Conservation (phyloP, 2,329 filamentous ascomycete species). For the Venturia effusa region DNA sequence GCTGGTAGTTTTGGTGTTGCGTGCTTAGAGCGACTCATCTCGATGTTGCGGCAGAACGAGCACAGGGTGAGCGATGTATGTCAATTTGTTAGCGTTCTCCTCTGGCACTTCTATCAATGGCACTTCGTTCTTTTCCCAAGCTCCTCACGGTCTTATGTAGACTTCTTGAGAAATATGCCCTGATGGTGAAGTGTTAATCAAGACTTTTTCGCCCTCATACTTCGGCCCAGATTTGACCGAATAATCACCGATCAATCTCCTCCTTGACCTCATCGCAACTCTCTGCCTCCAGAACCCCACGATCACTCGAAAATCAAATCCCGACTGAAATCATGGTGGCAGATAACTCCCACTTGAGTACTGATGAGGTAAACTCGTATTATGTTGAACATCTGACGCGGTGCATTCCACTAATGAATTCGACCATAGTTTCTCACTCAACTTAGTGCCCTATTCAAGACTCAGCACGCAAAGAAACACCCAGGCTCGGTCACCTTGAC, state of each 20-base stretch:
- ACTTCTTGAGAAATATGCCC: not conserved
- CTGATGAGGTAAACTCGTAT: constrained; percentile 60
- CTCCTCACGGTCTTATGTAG: not conserved
- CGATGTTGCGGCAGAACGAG: not conserved
- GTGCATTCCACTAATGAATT: no score
- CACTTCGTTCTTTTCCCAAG: not conserved
- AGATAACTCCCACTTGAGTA: constrained; percentile 45
- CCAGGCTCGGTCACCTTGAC: constrained; percentile 61
- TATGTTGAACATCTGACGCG: no score
- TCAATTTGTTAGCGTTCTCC: not conserved
- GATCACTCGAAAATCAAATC: constrained; percentile 18
- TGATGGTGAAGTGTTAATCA: not conserved
- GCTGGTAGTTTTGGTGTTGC: constrained; percentile 35
- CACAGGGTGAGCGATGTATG: not conserved
- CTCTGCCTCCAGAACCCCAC: constrained; percentile 13
- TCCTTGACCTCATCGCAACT: not conserved
- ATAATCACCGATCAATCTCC: constrained; percentile 8
- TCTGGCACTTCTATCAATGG: not conserved
- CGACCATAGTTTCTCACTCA: constrained; percentile 61
- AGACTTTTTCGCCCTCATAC: not conserved
- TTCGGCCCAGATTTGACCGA: not conserved
- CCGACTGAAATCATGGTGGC: constrained; percentile 15
- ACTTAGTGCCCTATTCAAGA: constrained; percentile 56
- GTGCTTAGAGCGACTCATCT: constrained; percentile 5
- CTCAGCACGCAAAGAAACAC: constrained; percentile 51